Base-by-base conservation (phyloP, 495 filamentous ascomycete species). In the Neurospora terricola region DNA sequence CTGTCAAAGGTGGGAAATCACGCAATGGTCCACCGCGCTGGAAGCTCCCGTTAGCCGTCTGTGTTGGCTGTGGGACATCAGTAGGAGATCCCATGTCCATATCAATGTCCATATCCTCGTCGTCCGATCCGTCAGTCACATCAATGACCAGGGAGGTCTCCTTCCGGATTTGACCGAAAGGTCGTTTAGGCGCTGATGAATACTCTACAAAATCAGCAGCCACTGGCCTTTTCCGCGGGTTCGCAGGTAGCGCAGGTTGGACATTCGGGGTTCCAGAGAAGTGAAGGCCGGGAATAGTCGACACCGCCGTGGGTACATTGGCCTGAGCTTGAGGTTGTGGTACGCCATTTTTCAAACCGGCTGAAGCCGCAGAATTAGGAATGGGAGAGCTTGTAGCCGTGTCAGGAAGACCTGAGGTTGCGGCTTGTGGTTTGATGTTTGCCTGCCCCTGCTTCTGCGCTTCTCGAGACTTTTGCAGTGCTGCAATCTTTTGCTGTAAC, bases 191-290 rank as follows among this genome's bases (percentile, higher is more conserved):
- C n/a, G 74, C 73, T 5, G 54, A 66, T 27, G 88, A 83, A 73
- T 89, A 88, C 59, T 85, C 85, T 70, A 90, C 89, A 75, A 97
- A 94, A 78, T 97, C 94, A 16, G 92, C 87, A 42, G 94, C 94
- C 59, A 92, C 91, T n/a, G 92, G 93, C 27, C 94, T 90, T 80
- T 97, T 97, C 23, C 91, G 88, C 43, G 76, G 75, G 39, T 62
- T 77, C 30, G 73, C 18, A 8, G 71, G 14, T 27, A 38, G 59
- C 10, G 40, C 62, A 4, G 72, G 71, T 34, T 76, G 73, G 23
- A 43, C 11, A 30, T 66, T 59, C 4, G 76, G 21, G 5, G 54
- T 66, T 30, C 54, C 54, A 66, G 77, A 72, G 3, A 73, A 30
- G 4, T 40, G 30, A 37, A 77, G 71, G 23, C 74, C 73, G 21